Evolutionary conservation across 352 stramenopile genomes (phyloP).

Genomic region (Globisporangium viniferum): DNA sequence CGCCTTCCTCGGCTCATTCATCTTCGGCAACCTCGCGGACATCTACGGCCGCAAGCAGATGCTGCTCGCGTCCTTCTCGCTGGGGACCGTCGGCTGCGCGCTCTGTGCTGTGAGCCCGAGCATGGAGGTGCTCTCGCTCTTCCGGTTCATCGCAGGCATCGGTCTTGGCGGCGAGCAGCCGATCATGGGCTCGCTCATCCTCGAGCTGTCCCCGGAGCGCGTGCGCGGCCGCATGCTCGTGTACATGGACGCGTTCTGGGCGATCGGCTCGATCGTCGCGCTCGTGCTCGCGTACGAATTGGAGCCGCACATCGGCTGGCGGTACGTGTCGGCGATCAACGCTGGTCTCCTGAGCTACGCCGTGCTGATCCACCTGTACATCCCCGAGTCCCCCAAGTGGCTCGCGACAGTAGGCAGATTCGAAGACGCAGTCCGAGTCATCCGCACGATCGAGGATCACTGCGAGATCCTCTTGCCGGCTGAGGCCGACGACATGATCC

Average conservation of each 20-base stretch:
- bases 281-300: constrained; percentile 5
- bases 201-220: constrained; percentile 22
- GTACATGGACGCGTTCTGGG: constrained; percentile 25
- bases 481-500: neutral
- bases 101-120: constrained; percentile 3
- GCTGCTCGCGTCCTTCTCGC: constrained; percentile 11
- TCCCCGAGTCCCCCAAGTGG: constrained; percentile 12
- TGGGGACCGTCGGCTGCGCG: neutral
- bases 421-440: constrained; percentile 13
- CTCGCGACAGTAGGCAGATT: constrained; percentile 8
- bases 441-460: constrained; percentile 3
- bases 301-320: constrained; percentile 8
- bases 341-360: too few relatives aligned
- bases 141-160: constrained; percentile 10
- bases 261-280: constrained; percentile 19
- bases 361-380: constrained; percentile 7
- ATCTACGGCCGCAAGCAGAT: constrained; percentile 21
- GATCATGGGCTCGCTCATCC: constrained; percentile 22
- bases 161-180: constrained; percentile 23
- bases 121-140: constrained; percentile 2
- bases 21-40: constrained; percentile 18
- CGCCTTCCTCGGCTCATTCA: constrained; percentile 17
- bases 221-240: constrained; percentile 26
- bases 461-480: constrained; percentile 10
- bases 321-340: constrained; percentile 8